phyloP scores from a whole-genome alignment of 768 basidiomycete genomes.

The Hygrophorus pudorinus region DNA sequence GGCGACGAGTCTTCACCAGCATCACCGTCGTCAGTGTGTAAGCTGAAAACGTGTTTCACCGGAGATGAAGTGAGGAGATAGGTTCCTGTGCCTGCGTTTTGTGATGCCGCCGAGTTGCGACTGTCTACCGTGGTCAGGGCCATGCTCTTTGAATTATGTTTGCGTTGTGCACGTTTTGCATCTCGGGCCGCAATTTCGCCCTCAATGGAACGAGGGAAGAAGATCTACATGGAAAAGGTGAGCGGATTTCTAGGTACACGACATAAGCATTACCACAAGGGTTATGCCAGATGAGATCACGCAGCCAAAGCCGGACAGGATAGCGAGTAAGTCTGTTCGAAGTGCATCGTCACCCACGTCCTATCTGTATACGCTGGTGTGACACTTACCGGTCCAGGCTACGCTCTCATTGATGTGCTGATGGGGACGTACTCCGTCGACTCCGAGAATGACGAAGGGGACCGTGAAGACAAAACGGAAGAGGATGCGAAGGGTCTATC shows the following conservation, averaged over 20 bases:
- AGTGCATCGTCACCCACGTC: neutral
- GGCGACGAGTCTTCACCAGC: neutral
- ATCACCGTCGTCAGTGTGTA: constrained; percentile 1
- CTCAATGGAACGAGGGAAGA: constrained; percentile 74
- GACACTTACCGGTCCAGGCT: constrained; percentile 36
- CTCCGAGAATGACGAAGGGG: constrained; percentile 53
- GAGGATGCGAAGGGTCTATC: constrained; percentile 55
- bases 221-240: constrained; percentile 38
- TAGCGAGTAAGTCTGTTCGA: constrained; percentile 45
- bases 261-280: constrained; percentile 41
- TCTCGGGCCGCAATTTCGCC: constrained; percentile 49
- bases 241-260: neutral
- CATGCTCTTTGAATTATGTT: constrained; percentile 15
- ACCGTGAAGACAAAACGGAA: constrained; percentile 68
- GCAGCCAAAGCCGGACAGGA: constrained; percentile 49
- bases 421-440: constrained; percentile 58
- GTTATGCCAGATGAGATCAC: constrained; percentile 65
- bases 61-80: constrained; percentile 28
- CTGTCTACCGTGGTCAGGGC: constrained; percentile 7
- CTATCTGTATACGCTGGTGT: neutral
- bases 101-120: constrained; percentile 2
- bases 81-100: constrained; percentile 12
- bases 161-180: constrained; percentile 30
- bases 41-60: constrained; percentile 16
- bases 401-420: constrained; percentile 55